A percentile compares a stretch with the other conserved stretches of the same genome.
Evolutionary conservation across 202 grass and related monocot genomes (phyloP).

Genomic region (Sporobolus alterniflorus): DNA sequence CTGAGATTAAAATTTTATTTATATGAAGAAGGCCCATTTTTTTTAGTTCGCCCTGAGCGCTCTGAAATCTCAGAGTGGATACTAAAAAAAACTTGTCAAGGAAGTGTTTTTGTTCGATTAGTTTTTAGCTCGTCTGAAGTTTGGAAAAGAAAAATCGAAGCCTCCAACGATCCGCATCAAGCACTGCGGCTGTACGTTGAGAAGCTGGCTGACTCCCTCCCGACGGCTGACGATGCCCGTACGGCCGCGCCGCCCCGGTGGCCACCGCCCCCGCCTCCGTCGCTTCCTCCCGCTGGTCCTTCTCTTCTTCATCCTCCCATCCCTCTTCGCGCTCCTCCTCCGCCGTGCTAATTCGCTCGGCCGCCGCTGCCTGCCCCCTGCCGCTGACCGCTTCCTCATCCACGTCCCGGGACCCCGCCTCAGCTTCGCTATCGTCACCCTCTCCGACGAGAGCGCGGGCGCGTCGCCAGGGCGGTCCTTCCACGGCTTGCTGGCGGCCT

Average conservation of each 20-base stretch:
- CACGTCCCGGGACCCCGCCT: background rate
- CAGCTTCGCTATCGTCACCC: conserved; percentile 61
- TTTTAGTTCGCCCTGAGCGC: too few species aligned
- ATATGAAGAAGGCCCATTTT: too few species aligned
- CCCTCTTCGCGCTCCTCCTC: conserved; percentile 19
- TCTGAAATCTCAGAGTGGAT: too few species aligned
- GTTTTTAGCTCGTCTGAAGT: too few species aligned
- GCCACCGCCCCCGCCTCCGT: background rate
- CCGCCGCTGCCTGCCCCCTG: conserved; percentile 37
- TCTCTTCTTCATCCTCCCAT: conserved; percentile 18
- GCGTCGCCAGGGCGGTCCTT: conserved; percentile 48
- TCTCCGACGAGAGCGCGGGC: conserved; percentile 61
- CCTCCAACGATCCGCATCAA: too few species aligned
- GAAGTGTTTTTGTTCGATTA: too few species aligned
- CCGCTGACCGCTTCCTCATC: background rate
- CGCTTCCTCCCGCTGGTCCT: conserved; percentile 11
- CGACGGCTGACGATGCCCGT: background rate
- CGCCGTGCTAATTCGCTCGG: conserved; percentile 52
- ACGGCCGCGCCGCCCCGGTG: background rate
- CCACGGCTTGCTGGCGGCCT: conserved; percentile 48
- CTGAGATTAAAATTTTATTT: too few species aligned
- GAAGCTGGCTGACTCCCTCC: too few species aligned
- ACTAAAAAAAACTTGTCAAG: too few species aligned
- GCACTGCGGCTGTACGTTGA: background rate
- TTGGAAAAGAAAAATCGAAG: too few species aligned